Evolutionary conservation across 78 protist species (phyloP).

Genomic region (Planoprotostelium fungivorum): DNA sequence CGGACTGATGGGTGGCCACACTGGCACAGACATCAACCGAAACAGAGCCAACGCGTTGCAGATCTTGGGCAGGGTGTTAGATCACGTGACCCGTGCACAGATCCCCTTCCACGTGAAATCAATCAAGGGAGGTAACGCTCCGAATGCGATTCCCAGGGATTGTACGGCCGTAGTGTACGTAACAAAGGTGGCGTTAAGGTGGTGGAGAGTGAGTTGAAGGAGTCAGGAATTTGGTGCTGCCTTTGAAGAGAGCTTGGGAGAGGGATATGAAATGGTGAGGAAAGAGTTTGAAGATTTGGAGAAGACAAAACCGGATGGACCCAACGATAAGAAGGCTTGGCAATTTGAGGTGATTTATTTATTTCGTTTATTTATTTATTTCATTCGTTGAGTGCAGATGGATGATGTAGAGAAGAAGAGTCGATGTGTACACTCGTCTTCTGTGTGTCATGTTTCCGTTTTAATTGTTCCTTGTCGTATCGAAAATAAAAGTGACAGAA

Average conservation of each 20-base stretch:
- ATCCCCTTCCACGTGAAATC: neutral
- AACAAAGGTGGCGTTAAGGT: neutral
- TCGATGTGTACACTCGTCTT: no score
- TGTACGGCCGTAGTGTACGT: conserved; percentile 9
- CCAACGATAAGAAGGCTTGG: neutral
- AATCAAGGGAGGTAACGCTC: conserved; percentile 18
- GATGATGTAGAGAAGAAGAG: no score
- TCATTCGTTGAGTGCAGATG: no score
- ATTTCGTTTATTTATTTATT: no score
- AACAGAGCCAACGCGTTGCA: conserved; percentile 32
- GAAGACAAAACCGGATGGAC: neutral
- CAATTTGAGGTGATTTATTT: neutral
- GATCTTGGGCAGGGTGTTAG: conserved; percentile 15
- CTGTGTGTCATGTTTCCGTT: no score
- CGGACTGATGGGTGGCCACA: conserved; percentile 53
- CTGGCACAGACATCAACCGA: conserved; percentile 36
- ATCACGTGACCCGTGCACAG: neutral
- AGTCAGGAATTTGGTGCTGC: conserved; percentile 1
- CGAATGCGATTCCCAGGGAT: conserved; percentile 47
- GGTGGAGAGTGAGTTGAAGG: neutral
- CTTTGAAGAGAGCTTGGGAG: neutral
- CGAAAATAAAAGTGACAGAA: neutral
- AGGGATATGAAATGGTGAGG: neutral
- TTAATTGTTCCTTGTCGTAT: no score
- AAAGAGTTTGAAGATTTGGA: neutral